Evolutionary conservation across 2,329 filamentous ascomycete genomes (phyloP).

Genomic region (Colletotrichum destructivum): DNA sequence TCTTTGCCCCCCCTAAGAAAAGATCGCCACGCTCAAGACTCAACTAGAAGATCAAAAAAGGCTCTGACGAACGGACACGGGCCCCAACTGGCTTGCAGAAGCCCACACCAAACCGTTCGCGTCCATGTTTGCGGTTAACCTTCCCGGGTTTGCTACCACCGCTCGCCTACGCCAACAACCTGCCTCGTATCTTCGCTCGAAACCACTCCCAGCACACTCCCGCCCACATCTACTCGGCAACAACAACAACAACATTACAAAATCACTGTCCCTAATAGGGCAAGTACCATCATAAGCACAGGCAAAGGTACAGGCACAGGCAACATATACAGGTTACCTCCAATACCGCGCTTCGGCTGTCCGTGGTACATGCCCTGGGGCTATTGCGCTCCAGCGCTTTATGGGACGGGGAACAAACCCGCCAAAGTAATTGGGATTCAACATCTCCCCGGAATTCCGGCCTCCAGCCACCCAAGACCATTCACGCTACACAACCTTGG

Average conservation of each 20-base stretch:
- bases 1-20: not conserved
- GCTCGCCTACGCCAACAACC: not conserved
- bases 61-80: not conserved
- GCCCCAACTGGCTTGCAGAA: constrained; percentile 1
- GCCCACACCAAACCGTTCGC: not conserved
- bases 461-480: constrained; percentile 18
- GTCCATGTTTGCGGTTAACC: not conserved
- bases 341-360: not conserved
- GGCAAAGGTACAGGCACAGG: not conserved
- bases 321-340: not conserved
- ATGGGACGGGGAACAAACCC: not conserved
- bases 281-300: not conserved
- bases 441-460: constrained; percentile 18
- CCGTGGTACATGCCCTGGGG: not conserved
- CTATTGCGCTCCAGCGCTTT: not conserved
- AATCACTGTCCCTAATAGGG: not conserved
- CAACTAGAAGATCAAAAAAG: not conserved
- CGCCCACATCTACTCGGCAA: not conserved
- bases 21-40: not conserved
- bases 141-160: not conserved
- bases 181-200: not conserved
- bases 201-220: not conserved
- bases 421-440: not conserved
- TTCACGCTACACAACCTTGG: constrained; percentile 20
- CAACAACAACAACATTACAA: not conserved